phyloP scores from a whole-genome alignment of 1,284 basidiomycete species.

The Athelia sp. region DNA sequence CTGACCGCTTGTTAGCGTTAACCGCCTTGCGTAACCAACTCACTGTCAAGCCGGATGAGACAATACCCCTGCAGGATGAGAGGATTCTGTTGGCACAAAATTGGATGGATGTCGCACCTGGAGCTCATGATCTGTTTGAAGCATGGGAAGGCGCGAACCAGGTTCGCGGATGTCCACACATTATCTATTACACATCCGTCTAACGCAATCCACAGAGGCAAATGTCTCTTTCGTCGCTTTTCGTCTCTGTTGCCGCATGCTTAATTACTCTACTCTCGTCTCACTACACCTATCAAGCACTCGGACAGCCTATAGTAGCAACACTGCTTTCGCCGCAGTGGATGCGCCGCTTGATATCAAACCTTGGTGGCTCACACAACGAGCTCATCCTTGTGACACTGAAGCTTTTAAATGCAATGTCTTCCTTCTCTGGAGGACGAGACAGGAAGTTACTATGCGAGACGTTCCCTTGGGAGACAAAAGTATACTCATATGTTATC shows the following conservation, averaged over 20 bases:
- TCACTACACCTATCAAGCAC: slow-evolving; percentile 59
- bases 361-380: slow-evolving; percentile 52
- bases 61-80: slow-evolving; percentile 48
- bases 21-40: slow-evolving; percentile 47
- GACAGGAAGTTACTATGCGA: slow-evolving; percentile 61
- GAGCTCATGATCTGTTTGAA: slow-evolving; percentile 55
- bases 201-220: slow-evolving; percentile 33
- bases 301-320: slow-evolving; percentile 57
- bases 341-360: slow-evolving; percentile 50
- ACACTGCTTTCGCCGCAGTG: slow-evolving; percentile 48
- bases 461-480: slow-evolving; percentile 70
- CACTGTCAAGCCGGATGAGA: slow-evolving; percentile 39
- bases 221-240: slow-evolving; percentile 34
- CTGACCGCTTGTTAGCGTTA: slow-evolving; percentile 17
- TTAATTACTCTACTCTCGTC: slow-evolving; percentile 55
- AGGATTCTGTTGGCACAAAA: slow-evolving; percentile 51
- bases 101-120: slow-evolving; percentile 55
- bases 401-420: slow-evolving; percentile 57
- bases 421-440: slow-evolving; percentile 55
- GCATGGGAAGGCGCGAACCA: slow-evolving; percentile 51
- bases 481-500: slow-evolving; percentile 35
- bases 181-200: slow-evolving; percentile 5
- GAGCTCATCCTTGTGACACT: slow-evolving; percentile 62
- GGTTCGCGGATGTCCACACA: slow-evolving; percentile 28
- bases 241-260: slow-evolving; percentile 50